Evolutionary conservation across 2,329 filamentous ascomycete genomes (phyloP).

Genomic region (Lecanoromycetidae sp.): DNA sequence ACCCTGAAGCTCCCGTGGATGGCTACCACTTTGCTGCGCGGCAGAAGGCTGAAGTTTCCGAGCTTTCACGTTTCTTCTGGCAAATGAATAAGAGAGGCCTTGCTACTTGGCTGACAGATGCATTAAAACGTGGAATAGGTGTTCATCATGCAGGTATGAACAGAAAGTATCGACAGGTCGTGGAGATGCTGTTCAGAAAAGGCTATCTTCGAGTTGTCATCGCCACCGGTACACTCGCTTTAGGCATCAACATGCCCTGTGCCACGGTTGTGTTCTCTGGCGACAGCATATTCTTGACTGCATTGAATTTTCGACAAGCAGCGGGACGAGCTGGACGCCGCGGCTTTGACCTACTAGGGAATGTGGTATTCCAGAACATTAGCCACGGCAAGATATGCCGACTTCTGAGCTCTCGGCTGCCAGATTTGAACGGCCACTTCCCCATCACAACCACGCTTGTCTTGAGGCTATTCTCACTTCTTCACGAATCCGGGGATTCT

Average conservation of each 20-base stretch:
- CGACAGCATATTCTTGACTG: conserved; percentile 60
- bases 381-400: conserved; percentile 49
- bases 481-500: conserved; percentile 53
- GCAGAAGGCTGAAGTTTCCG: conserved; percentile 45
- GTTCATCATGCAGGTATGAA: conserved; percentile 75
- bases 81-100: conserved; percentile 42
- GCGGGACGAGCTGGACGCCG: conserved; percentile 67
- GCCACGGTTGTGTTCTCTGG: conserved; percentile 68
- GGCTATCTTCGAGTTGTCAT: conserved; percentile 60
- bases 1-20: conserved; percentile 51
- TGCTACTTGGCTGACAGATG: conserved; percentile 43
- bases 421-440: conserved; percentile 65
- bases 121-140: conserved; percentile 56
- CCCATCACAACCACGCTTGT: conserved; percentile 63
- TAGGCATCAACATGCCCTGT: conserved; percentile 77
- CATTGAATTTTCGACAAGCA: conserved; percentile 64
- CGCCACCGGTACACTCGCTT: conserved; percentile 61
- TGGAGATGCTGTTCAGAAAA: conserved; percentile 63
- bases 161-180: conserved; percentile 56
- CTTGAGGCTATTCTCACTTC: conserved; percentile 53
- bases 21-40: conserved; percentile 56
- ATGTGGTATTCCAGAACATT: conserved; percentile 65
- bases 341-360: conserved; percentile 69
- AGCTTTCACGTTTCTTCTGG: conserved; percentile 44
- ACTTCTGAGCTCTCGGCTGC: conserved; percentile 60